phyloP scores from a whole-genome alignment of 371 early-diverging fungal genomes.

The Polyrhizophydium stewartii region DNA sequence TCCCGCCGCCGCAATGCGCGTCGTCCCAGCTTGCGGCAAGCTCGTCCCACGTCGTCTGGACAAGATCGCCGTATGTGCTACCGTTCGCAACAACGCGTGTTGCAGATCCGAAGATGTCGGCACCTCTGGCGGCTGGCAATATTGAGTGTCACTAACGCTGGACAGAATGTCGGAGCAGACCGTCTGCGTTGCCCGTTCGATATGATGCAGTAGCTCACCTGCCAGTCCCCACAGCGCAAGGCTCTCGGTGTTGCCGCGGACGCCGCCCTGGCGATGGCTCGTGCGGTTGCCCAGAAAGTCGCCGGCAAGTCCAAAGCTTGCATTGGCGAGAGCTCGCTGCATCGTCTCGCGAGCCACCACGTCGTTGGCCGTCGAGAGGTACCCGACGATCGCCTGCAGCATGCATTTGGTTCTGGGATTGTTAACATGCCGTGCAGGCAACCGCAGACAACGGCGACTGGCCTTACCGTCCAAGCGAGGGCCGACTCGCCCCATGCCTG shows the following conservation, averaged over 20 bases:
- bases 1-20: background rate
- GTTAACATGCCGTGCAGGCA: too few relatives aligned
- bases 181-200: too few relatives aligned
- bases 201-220: too few relatives aligned
- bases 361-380: conserved; percentile 1
- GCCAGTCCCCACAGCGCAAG: conserved; percentile 1
- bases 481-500: background rate
- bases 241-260: background rate
- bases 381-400: background rate
- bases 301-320: background rate
- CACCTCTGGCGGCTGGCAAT: background rate
- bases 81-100: background rate
- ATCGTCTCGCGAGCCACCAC: background rate
- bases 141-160: conserved; percentile 1
- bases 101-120: background rate
- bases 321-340: background rate
- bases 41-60: background rate
- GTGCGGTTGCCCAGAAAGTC: background rate
- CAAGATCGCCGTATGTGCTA: background rate
- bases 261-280: background rate
- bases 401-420: too few relatives aligned
- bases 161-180: too few relatives aligned
- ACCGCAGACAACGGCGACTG: too few relatives aligned
- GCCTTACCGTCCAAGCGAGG: background rate
- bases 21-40: background rate